Base-by-base conservation (phyloP, 2,329 filamentous ascomycete genomes). In the Fusarium xyrophilum region DNA sequence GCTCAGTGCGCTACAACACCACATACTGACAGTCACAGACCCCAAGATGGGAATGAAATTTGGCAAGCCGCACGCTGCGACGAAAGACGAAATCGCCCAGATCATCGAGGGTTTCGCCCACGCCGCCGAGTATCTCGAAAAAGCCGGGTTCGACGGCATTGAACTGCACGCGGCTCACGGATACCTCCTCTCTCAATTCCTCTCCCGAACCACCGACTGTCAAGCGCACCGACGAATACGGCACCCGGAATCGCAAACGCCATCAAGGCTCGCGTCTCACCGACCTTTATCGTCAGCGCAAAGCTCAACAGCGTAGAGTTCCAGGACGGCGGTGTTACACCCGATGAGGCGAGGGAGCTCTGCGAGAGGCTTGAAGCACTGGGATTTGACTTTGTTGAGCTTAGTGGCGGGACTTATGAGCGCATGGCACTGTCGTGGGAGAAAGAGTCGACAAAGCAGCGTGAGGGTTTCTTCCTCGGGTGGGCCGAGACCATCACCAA, bases 81-180 rank as follows among this genome's bases (percentile, higher is more conserved):
- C 83, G 2, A 78, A 84, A 28, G 80, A 81, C 6, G 87, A 89
- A 51, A 86, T 92, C 67, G 74, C 81, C n/a, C 74, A 78, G n/a
- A 73, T 91, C 25, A 81, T 89, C 9, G 82, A 87, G 23, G 83
- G 84, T 7, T 91, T 89, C 68, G 86, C 86, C 0, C 84, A 91
- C 70, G 83, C 87, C 0, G 88, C 88, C 1, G 85, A 88, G 72
- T 91, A 85, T 69, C 78, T 87, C 7, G 82, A 90, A 61, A 86
- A 86, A 73, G 88, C 87, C 1, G 89, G 89, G 4, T 91, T 82
- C 48, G 81, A 86, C 65, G 84, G 84, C 6, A 77, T 85, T 28
- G 69, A 85, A 71, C 75, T 87, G 13, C 85, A 87, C 69, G 83
- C 77, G 17, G 85, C 85, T 2, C 84, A 87, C 70, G 84, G 84